Conservation (phyloP, 2,329 filamentous ascomycete genomes). For the Grosmannia clavigera region DNA sequence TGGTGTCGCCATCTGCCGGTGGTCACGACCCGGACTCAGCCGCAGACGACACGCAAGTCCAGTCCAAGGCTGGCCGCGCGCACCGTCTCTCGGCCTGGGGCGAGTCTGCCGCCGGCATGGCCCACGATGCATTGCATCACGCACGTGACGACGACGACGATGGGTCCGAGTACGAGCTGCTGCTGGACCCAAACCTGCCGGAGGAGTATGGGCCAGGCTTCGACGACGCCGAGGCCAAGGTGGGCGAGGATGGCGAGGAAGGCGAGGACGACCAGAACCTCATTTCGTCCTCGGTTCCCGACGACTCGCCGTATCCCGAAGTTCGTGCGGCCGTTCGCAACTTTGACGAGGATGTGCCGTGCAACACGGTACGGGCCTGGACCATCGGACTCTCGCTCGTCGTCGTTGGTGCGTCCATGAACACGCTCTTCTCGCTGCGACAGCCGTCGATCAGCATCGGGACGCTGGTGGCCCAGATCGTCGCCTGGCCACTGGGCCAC, state of each 20-base stretch:
- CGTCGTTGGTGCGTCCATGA: slow-evolving; percentile 44
- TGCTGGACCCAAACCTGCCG: slow-evolving; percentile 41
- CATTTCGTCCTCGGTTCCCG: slow-evolving; percentile 19
- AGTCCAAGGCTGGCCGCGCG: not conserved
- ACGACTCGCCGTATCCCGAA: slow-evolving; percentile 55
- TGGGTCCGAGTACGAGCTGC: slow-evolving; percentile 40
- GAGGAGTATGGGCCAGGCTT: slow-evolving; percentile 25
- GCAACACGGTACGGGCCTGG: slow-evolving; percentile 55
- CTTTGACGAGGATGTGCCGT: slow-evolving; percentile 52
- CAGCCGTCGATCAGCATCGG: slow-evolving; percentile 49
- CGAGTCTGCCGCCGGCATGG: slow-evolving; percentile 21
- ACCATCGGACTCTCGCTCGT: slow-evolving; percentile 46
- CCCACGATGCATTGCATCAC: slow-evolving; percentile 13
- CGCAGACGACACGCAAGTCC: not conserved
- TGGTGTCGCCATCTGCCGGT: slow-evolving; percentile 10
- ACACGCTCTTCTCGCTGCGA: slow-evolving; percentile 52
- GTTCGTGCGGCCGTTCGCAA: slow-evolving; percentile 52
- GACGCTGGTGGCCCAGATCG: slow-evolving; percentile 48
- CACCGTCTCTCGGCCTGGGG: slow-evolving; percentile 28
- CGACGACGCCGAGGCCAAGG: slow-evolving; percentile 6
- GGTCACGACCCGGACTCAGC: slow-evolving; percentile 1
- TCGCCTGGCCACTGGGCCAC: slow-evolving; percentile 51
- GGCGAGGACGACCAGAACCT: slow-evolving; percentile 20
- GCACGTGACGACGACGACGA: slow-evolving; percentile 28
- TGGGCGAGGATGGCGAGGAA: slow-evolving; percentile 13